Base-by-base conservation (phyloP, 306 rosid species). In the Potentilla sterilis region DNA sequence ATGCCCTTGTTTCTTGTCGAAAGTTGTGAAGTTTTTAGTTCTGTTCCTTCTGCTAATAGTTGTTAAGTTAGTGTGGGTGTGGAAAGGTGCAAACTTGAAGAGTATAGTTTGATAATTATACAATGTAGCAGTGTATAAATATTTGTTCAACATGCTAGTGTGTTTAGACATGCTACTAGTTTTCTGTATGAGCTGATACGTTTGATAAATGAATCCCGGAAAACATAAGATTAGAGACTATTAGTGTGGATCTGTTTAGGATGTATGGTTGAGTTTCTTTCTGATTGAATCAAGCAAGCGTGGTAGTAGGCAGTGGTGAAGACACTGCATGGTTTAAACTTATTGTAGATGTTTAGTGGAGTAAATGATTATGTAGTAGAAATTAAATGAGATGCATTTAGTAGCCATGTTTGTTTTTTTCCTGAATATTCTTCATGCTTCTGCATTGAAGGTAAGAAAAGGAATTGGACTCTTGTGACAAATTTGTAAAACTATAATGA, bases 311-410 rank as follows among this genome's bases (percentile, higher is more conserved):
- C 5, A 15, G 52, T 41, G 41, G 67, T 8, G 18, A 9, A 22
- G 42, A 42, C 12, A 42, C 15, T 21, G 67, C 41, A 54, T 64
- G 61, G 11, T 9, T 7, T 0, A 3, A 49, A 71, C 10, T 49
- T 22, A 21, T 15, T 41, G 64, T 28, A n/a, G 67, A 73, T n/a
- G 67, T 55, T 57, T 42, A 55, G 55, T 24, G 14, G 3, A 22
- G 55, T 55, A 73, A 57, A 41, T 58, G 77, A 13, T 4, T 59
- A 3, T 43, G 2, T 18, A 4, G 34, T 2, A 40, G 37, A 24
- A 24, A 66, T 19, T 52, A 66, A 37, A 10, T 59, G 43, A 61
- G 70, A 61, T 61, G 77, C 70, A 61, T 74, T 61, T 13, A n/a
- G 13, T 61, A 35, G 16, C 51, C 42, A 21, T n/a, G 38, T n/a